Conservation (phyloP, 768 basidiomycete genomes). For the Kwoniella dejecticola region DNA sequence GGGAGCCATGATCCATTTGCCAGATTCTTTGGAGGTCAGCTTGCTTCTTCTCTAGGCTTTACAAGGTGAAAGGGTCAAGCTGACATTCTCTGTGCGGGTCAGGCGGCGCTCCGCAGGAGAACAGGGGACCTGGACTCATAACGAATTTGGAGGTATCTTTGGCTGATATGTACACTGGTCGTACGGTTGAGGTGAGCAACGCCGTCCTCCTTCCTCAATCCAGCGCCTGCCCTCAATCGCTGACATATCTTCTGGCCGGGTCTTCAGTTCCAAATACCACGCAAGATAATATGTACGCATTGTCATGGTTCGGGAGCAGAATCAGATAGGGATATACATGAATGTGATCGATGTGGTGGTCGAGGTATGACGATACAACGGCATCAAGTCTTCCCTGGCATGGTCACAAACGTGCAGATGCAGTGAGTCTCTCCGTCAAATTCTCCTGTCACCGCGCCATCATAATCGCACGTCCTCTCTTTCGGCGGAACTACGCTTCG, state of each 20-base stretch:
- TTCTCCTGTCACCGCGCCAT: too few relatives aligned
- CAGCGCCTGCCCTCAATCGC: too few relatives aligned
- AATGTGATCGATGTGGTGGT: conserved; percentile 81
- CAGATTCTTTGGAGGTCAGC: conserved; percentile 75
- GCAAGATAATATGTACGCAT: conserved; percentile 90
- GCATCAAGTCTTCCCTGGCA: conserved; percentile 95
- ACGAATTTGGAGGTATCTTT: conserved; percentile 69
- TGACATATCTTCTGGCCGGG: too few relatives aligned
- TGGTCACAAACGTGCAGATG: conserved; percentile 85
- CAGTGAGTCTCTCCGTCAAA: conserved; percentile 68
- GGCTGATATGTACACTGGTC: conserved; percentile 84
- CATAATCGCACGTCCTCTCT: too few relatives aligned
- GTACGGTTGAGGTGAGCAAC: conserved; percentile 72
- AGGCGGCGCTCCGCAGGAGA: conserved; percentile 48
- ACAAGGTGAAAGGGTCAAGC: not conserved
- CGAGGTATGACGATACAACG: conserved; percentile 79
- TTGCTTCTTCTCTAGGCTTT: not conserved
- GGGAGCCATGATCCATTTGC: conserved; percentile 95
- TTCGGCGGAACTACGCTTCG: not conserved
- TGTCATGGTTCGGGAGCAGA: conserved; percentile 95
- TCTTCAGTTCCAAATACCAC: conserved; percentile 87
- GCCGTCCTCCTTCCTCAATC: too few relatives aligned
- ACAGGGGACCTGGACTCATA: conserved; percentile 56
- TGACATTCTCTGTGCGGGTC: not conserved
- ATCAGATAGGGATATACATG: conserved; percentile 80